These are phyloP conservation scores for Ogataea neopini DNA, from an alignment of 805 yeast genomes.

Conservation along the genomic window DNA sequence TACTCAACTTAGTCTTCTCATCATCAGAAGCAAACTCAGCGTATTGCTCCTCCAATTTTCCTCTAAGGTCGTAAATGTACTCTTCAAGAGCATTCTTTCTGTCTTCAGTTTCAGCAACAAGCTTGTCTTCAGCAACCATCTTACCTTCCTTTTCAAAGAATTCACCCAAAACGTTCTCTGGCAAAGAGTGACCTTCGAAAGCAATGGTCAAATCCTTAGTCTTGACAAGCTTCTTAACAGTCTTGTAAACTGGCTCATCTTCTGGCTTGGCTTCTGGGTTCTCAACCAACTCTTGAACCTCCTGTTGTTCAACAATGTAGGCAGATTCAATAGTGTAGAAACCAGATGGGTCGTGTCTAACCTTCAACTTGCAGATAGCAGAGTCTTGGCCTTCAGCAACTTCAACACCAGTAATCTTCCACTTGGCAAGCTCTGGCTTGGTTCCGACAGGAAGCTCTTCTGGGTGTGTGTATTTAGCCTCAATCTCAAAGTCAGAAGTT, in stretches of 20 bases:
- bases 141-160: conserved; percentile 81
- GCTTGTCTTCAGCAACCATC: conserved; percentile 87
- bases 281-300: conserved; percentile 86
- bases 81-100: conserved; percentile 98
- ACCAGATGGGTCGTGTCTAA: conserved; percentile 97
- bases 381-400: conserved; percentile 74
- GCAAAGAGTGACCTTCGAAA: conserved; percentile 61
- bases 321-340: conserved; percentile 92
- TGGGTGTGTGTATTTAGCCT: conserved; percentile 81
- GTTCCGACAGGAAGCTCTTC: conserved; percentile 72
- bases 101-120: conserved; percentile 98
- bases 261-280: conserved; percentile 54
- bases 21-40: conserved; percentile 84
- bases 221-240: conserved; percentile 92
- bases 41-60: conserved; percentile 91
- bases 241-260: conserved; percentile 82
- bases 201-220: conserved; percentile 72
- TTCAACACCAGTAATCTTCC: conserved; percentile 85
- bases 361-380: conserved; percentile 86
- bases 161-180: conserved; percentile 54
- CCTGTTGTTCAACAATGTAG: conserved; percentile 88
- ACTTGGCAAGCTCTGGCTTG: conserved; percentile 68
- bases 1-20: conserved; percentile 80
- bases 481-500: conserved; percentile 81
- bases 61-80: conserved; percentile 96